Evolutionary conservation across 495 filamentous ascomycete genomes (phyloP).

Genomic region (Penicillium cosmopolitanum): DNA sequence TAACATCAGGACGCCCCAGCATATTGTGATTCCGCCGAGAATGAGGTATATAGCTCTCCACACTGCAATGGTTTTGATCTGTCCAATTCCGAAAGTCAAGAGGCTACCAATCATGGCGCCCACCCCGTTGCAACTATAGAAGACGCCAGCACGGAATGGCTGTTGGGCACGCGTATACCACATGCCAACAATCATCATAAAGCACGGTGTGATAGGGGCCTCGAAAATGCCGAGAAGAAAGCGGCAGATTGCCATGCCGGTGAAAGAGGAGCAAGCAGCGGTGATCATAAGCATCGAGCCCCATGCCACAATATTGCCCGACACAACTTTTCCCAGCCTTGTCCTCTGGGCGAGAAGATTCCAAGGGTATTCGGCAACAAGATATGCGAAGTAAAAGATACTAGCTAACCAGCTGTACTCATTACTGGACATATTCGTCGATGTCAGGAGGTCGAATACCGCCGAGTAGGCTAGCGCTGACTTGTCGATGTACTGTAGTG

Average conservation of each 20-base stretch:
- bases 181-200: constrained; percentile 42
- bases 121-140: constrained; percentile 50
- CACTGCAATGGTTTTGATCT: constrained; percentile 45
- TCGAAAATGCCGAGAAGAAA: constrained; percentile 46
- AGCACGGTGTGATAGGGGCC: constrained; percentile 47
- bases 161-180: constrained; percentile 37
- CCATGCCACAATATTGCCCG: constrained; percentile 35
- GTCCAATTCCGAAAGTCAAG: constrained; percentile 54
- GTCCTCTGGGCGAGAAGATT: constrained; percentile 30
- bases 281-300: constrained; percentile 45
- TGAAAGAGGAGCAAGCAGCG: constrained; percentile 36
- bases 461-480: constrained; percentile 40
- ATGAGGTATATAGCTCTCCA: constrained; percentile 48
- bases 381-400: constrained; percentile 60
- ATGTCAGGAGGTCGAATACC: constrained; percentile 38
- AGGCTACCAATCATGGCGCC: constrained; percentile 51
- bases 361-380: constrained; percentile 41
- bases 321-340: constrained; percentile 23
- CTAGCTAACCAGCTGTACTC: constrained; percentile 56
- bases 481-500: constrained; percentile 46
- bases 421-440: constrained; percentile 35
- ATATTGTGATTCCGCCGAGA: constrained; percentile 38
- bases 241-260: constrained; percentile 42
- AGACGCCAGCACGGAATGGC: constrained; percentile 41
- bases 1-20: constrained; percentile 43